phyloP scores from a whole-genome alignment of 306 rosid species.

The Casuarina glauca region DNA sequence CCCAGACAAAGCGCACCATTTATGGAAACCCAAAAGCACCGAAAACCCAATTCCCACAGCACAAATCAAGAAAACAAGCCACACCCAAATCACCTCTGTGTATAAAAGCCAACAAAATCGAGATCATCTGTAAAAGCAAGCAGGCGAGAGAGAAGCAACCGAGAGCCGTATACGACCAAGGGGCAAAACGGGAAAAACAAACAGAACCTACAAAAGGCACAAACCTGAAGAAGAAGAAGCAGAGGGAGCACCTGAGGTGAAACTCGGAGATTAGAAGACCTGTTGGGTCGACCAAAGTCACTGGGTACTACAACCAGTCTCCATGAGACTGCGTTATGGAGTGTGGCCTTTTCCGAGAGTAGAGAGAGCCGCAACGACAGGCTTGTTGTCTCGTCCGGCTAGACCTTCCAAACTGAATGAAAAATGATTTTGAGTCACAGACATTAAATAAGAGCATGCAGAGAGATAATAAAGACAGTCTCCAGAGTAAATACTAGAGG shows the following conservation, averaged over 20 bases:
- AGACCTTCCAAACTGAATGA: no score
- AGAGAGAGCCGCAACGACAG: no score
- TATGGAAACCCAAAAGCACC: not conserved
- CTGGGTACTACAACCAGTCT: not conserved
- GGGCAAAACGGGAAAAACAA: conserved; percentile 7
- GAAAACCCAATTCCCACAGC: not conserved
- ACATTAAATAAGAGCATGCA: no score
- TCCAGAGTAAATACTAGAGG: no score
- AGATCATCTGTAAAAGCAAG: conserved; percentile 49
- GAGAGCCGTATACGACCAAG: not conserved
- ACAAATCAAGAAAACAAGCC: not conserved
- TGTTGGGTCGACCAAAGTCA: conserved; percentile 10
- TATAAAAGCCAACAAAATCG: conserved; percentile 31
- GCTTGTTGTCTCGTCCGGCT: no score
- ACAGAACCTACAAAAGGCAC: not conserved
- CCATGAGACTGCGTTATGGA: no score
- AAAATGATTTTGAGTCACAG: no score
- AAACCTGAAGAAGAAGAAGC: conserved; percentile 40
- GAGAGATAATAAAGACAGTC: no score
- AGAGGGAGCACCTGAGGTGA: not conserved
- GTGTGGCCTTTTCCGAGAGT: no score
- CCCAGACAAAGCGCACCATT: not conserved
- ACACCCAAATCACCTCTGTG: conserved; percentile 17
- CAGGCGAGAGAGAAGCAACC: not conserved
- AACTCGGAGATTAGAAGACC: conserved; percentile 11